Evolutionary conservation across 2,329 filamentous ascomycete species (phyloP).

Genomic region (Aspergillus fijiensis): DNA sequence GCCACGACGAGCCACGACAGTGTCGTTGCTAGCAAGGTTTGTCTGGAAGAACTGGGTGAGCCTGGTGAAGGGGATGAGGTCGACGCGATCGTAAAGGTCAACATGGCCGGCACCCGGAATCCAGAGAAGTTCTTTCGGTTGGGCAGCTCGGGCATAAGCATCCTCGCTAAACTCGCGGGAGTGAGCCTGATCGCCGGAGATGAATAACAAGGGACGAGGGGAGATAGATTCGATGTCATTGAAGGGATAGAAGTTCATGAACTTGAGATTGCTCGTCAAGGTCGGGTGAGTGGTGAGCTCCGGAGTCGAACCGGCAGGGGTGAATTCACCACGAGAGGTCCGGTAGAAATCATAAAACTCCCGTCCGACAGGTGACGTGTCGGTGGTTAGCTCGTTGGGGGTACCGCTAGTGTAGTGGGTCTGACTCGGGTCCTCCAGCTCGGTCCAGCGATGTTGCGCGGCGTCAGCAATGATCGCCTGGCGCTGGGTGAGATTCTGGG

Average conservation of each 20-base stretch:
- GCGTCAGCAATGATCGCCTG: slow-evolving; percentile 17
- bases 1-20: too few species aligned
- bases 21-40: slow-evolving; percentile 6
- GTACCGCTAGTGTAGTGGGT: slow-evolving; percentile 18
- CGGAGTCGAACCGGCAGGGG: slow-evolving; percentile 16
- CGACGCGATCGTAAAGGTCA: slow-evolving; percentile 40
- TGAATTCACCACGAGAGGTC: slow-evolving; percentile 30
- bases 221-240: slow-evolving; percentile 24
- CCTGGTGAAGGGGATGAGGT: slow-evolving; percentile 36
- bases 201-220: slow-evolving; percentile 25
- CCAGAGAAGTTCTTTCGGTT: slow-evolving; percentile 41
- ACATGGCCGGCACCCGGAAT: slow-evolving; percentile 35
- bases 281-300: slow-evolving; percentile 34
- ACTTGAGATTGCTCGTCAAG: slow-evolving; percentile 28
- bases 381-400: slow-evolving; percentile 22
- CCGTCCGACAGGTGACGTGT: slow-evolving; percentile 21
- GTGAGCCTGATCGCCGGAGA: slow-evolving; percentile 24
- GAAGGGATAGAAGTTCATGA: slow-evolving; percentile 24
- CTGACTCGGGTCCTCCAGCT: slow-evolving; percentile 13
- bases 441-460: slow-evolving; percentile 23
- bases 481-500: slow-evolving; percentile 14
- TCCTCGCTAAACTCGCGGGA: slow-evolving; percentile 26
- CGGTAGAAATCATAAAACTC: slow-evolving; percentile 38
- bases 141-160: slow-evolving; percentile 25
- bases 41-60: slow-evolving; percentile 27